phyloP scores from a whole-genome alignment of 1,284 basidiomycete genomes.

The Tilletia indica region DNA sequence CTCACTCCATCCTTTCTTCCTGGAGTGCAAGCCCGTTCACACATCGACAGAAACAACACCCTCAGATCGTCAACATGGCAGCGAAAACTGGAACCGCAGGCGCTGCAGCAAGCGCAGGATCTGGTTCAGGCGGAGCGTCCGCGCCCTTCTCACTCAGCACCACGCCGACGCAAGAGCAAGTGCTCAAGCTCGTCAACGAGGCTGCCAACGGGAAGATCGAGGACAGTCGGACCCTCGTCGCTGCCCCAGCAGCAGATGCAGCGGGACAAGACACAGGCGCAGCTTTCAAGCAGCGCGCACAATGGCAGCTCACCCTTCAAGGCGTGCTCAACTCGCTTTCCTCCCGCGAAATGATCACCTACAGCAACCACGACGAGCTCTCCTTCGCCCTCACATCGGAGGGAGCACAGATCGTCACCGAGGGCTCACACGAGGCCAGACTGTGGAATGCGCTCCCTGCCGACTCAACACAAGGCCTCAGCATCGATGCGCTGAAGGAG shows the following conservation, averaged over 20 bases:
- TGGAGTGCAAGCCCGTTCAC: too few species aligned
- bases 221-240: constrained; percentile 38
- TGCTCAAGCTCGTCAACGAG: constrained; percentile 39
- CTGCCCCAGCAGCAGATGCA: constrained; percentile 24
- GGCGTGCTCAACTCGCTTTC: constrained; percentile 46
- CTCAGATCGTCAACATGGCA: too few species aligned
- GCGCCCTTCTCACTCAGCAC: constrained; percentile 4
- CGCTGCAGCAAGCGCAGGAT: not conserved
- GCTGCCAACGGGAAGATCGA: constrained; percentile 39
- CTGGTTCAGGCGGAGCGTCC: not conserved
- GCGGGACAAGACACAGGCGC: constrained; percentile 9
- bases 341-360: constrained; percentile 34
- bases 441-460: constrained; percentile 47
- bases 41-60: too few species aligned
- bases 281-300: constrained; percentile 41
- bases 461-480: constrained; percentile 36
- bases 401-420: constrained; percentile 26
- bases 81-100: not conserved
- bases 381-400: constrained; percentile 32
- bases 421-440: constrained; percentile 50
- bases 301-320: constrained; percentile 51
- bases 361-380: constrained; percentile 41
- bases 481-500: constrained; percentile 43
- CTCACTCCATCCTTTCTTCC: too few species aligned
- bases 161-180: constrained; percentile 24